Base-by-base conservation (phyloP, 2,329 filamentous ascomycete genomes). In the Xylaria arbuscula region DNA sequence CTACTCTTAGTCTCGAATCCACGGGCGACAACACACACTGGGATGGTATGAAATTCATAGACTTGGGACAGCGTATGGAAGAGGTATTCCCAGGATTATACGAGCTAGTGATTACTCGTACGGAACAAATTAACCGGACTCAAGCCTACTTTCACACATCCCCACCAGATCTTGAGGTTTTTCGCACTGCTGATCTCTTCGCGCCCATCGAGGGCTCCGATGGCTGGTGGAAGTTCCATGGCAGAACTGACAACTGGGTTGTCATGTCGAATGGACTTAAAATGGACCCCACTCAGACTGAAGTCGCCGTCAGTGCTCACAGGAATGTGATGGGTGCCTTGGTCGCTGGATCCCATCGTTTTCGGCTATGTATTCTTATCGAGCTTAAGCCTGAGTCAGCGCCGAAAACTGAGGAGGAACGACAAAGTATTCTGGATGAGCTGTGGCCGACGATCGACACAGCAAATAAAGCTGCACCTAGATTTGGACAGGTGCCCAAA, bases 201-300 rank as follows among this genome's bases (percentile, higher is more conserved):
- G 78, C 79, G 0, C 79, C 79, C 0, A 80, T 78, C 7, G 73
- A 76, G 42, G 82, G 78, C 19, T 75, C 74, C 67, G 81, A 83
- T 8, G 82, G 82, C 19, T 82, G 81, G 55, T 77, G 77, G 73
- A 78, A 76, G 71, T 83, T 83, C 66, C 82, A 80, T 40, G 82
- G 75, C 4, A 72, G 74, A 48, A 70, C 70, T 2, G 74, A 77
- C 42, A 76, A 76, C 61, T 76, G 74, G 72, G 80, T 80, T 1
- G 81, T 80, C 22, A 83, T 82, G 71, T 80, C 82, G 48, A 83
- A 80, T 45, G 80, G 80, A 0, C 79, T 81, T 4, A 82, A 78
- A 62, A 79, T 80, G 64, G 81, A 82, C 5, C 80, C 81, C 3
- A 81, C 76, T 1, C 82, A 74, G n/a, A 83, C 80, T 61, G 82